phyloP scores from a whole-genome alignment of 2,329 filamentous ascomycete species.

The Ploettnerulaceae sp. region DNA sequence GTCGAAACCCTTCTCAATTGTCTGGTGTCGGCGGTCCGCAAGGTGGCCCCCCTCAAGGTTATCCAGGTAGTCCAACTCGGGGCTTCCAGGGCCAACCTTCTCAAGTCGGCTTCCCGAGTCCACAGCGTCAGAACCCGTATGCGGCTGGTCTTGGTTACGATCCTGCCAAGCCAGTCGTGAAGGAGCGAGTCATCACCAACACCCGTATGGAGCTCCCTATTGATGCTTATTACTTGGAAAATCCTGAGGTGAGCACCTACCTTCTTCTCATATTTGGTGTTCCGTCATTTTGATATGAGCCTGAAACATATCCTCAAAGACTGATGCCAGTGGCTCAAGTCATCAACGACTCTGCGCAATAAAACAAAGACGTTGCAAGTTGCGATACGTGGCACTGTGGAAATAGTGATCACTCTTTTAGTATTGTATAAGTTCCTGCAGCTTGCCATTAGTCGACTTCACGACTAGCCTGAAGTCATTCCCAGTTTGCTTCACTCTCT shows the following conservation, averaged over 20 bases:
- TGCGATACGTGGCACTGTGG: not conserved
- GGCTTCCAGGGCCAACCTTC: not conserved
- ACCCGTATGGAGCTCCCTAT: conserved; percentile 52
- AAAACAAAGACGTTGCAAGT: not conserved
- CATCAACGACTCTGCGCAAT: not conserved
- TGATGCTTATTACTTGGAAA: conserved; percentile 46
- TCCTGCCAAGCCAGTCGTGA: conserved; percentile 36
- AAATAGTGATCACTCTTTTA: not conserved
- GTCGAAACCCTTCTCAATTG: not conserved
- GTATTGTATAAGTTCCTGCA: not conserved
- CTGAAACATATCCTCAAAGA: not conserved
- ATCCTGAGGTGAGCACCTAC: conserved; percentile 32
- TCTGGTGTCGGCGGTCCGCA: not conserved
- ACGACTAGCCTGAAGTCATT: too few species aligned
- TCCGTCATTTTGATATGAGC: not conserved
- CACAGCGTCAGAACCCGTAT: conserved; percentile 17
- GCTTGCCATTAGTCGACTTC: not conserved
- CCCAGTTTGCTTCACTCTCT: too few species aligned
- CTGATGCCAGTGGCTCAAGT: not conserved
- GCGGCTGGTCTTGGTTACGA: conserved; percentile 39
- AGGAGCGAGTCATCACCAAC: conserved; percentile 33
- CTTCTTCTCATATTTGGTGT: not conserved
- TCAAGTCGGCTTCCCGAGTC: not conserved
- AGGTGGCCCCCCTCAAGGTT: conserved; percentile 1
- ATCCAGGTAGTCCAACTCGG: not conserved